phyloP scores from a whole-genome alignment of 1,139 yeast genomes.

The Waltiozyma sp. region DNA sequence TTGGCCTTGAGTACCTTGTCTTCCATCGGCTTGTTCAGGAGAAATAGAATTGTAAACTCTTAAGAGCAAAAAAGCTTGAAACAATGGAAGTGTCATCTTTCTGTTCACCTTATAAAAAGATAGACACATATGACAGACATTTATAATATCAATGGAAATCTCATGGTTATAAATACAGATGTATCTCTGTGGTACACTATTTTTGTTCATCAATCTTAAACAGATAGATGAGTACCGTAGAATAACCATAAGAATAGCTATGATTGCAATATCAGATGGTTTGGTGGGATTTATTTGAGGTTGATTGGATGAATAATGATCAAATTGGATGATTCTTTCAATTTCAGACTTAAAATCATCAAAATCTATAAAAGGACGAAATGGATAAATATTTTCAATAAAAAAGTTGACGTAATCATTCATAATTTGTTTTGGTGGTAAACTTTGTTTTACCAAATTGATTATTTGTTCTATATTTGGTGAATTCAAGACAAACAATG shows the following conservation, averaged over 20 bases:
- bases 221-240: constrained; percentile 26
- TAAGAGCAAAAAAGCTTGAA: constrained; percentile 10
- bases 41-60: constrained; percentile 10
- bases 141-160: constrained; percentile 5
- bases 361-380: background rate
- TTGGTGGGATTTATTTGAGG: constrained; percentile 13
- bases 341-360: background rate
- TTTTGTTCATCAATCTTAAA: constrained; percentile 4
- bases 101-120: constrained; percentile 8
- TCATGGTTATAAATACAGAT: background rate
- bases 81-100: constrained; percentile 7
- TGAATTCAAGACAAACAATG: background rate
- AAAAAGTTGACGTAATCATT: background rate
- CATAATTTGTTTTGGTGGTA: background rate
- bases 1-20: constrained; percentile 7
- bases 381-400: background rate
- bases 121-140: constrained; percentile 9
- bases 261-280: constrained; percentile 24
- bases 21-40: constrained; percentile 15
- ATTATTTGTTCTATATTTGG: background rate
- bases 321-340: background rate
- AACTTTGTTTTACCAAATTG: background rate
- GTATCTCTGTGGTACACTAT: background rate
- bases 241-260: constrained; percentile 32
- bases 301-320: background rate